These are phyloP conservation scores for Nicotiana otophora DNA, from an alignment of 257 asterid species.

Conservation along the genomic window DNA sequence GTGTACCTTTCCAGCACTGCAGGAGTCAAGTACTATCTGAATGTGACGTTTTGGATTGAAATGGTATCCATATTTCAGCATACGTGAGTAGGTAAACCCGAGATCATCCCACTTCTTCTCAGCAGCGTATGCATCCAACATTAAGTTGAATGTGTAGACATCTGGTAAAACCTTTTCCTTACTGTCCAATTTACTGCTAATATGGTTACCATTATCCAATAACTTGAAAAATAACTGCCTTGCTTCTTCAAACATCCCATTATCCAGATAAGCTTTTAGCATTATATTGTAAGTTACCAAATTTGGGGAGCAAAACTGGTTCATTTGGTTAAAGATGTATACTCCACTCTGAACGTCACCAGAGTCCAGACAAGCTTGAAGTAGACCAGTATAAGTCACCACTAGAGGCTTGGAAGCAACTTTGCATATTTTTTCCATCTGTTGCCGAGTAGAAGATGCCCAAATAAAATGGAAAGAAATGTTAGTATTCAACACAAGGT, in stretches of 20 bases:
- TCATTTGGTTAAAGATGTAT: constrained; percentile 66
- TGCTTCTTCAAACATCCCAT: constrained; percentile 66
- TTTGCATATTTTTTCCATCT: constrained; percentile 85
- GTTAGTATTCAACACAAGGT: neutral
- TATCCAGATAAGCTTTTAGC: constrained; percentile 73
- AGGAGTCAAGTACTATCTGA: constrained; percentile 52
- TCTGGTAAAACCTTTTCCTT: constrained; percentile 59
- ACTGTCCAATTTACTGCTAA: constrained; percentile 36
- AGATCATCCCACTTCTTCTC: constrained; percentile 82
- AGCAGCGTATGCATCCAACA: constrained; percentile 65
- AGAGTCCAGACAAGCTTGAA: constrained; percentile 74
- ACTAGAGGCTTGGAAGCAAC: constrained; percentile 91
- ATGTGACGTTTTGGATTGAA: constrained; percentile 85
- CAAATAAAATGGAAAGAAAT: neutral
- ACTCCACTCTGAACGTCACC: constrained; percentile 55
- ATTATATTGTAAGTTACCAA: constrained; percentile 67
- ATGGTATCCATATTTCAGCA: constrained; percentile 70
- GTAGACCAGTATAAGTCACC: constrained; percentile 92
- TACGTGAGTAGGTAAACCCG: constrained; percentile 51
- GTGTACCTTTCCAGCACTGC: constrained; percentile 74
- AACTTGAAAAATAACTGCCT: constrained; percentile 49
- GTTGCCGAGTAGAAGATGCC: constrained; percentile 15
- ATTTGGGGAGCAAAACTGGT: constrained; percentile 79
- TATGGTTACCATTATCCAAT: constrained; percentile 42
- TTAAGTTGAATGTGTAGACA: constrained; percentile 70